A percentile compares a stretch with the other conserved stretches of the same genome.
Conservation (phyloP, 2,329 filamentous ascomycete species). For the Fusarium fracticaudum region DNA sequence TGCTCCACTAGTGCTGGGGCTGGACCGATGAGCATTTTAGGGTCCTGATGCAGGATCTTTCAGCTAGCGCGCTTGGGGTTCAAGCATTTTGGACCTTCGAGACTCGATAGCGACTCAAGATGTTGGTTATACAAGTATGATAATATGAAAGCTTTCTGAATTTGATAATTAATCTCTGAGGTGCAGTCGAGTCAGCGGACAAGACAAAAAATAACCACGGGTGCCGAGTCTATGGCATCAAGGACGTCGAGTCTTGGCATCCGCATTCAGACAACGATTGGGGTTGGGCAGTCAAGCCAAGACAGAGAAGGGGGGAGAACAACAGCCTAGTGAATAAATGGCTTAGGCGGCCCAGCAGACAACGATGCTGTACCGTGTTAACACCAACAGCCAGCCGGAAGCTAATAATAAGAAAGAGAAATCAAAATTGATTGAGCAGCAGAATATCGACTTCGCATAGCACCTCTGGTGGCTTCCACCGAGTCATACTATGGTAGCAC, state of each 20-base stretch:
- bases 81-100: neutral
- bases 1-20: conserved; percentile 29
- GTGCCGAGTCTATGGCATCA: conserved; percentile 15
- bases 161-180: neutral
- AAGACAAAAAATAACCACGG: neutral
- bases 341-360: neutral
- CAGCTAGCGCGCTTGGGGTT: conserved; percentile 31
- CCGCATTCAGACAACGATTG: conserved; percentile 12
- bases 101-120: neutral
- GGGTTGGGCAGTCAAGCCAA: conserved; percentile 19
- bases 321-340: conserved; percentile 7
- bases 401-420: neutral
- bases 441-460: neutral
- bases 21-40: conserved; percentile 26
- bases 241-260: conserved; percentile 18
- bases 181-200: neutral
- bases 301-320: neutral
- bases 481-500: neutral
- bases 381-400: neutral
- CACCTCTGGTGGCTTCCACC: neutral
- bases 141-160: neutral
- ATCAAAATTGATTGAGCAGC: neutral
- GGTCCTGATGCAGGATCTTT: conserved; percentile 20
- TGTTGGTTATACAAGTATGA: neutral
- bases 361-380: neutral